Evolutionary conservation across 352 stramenopile species (phyloP).

Genomic region (Globisporangium spiculum): DNA sequence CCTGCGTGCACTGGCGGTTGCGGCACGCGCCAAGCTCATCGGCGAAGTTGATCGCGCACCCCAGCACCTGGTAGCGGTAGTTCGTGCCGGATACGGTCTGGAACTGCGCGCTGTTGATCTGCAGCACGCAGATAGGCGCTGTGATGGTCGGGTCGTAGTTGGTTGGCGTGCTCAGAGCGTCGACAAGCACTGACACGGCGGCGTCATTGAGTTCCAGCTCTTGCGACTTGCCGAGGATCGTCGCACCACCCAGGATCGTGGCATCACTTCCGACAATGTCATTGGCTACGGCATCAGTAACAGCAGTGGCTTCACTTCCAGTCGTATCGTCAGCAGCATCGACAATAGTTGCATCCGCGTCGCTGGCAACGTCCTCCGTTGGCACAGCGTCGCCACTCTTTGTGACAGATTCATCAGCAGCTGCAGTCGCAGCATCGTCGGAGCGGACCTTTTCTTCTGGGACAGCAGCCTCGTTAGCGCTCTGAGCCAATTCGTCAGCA

Average conservation of each 20-base stretch:
- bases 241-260: slow-evolving; percentile 1
- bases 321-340: not conserved
- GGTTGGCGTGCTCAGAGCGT: slow-evolving; percentile 29
- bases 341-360: not conserved
- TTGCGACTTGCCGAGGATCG: slow-evolving; percentile 10
- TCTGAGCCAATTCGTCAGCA: slow-evolving; percentile 7
- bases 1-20: slow-evolving; percentile 36
- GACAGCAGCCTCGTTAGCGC: slow-evolving; percentile 6
- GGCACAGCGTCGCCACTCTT: not conserved
- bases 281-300: not conserved
- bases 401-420: not conserved
- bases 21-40: slow-evolving; percentile 38
- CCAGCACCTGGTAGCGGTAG: slow-evolving; percentile 56
- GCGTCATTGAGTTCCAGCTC: slow-evolving; percentile 5
- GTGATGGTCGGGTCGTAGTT: slow-evolving; percentile 33
- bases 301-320: not conserved
- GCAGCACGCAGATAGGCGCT: slow-evolving; percentile 34
- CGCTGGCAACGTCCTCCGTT: not conserved
- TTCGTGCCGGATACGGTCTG: slow-evolving; percentile 57
- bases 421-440: not conserved
- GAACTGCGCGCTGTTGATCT: slow-evolving; percentile 31
- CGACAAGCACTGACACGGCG: slow-evolving; percentile 25
- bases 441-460: slow-evolving; percentile 5
- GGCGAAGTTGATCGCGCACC: slow-evolving; percentile 34
- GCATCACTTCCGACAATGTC: not conserved